Evolutionary conservation across 1,284 basidiomycete species (phyloP).

Genomic region (Austroboletus rostrupii): DNA sequence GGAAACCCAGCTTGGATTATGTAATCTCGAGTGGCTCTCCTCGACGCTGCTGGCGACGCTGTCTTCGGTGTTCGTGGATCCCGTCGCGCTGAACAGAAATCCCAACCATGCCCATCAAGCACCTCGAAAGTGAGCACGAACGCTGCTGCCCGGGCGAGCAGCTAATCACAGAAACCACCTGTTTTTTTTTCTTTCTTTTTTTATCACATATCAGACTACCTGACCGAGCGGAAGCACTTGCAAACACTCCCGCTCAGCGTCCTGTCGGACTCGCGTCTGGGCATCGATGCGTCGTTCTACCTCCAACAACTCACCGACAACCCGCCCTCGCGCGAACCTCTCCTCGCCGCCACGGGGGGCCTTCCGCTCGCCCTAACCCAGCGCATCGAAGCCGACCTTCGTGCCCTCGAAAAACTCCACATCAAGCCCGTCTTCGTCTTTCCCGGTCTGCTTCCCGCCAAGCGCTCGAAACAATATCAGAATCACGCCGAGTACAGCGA

Average conservation of each 20-base stretch:
- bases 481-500: constrained; percentile 63
- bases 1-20: constrained; percentile 19
- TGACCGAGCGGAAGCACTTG: constrained; percentile 83
- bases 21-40: constrained; percentile 21
- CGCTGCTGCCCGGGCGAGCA: not conserved
- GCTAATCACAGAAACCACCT: not conserved
- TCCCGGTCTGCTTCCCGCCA: constrained; percentile 74
- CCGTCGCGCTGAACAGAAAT: constrained; percentile 9
- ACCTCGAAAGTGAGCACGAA: constrained; percentile 45
- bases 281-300: constrained; percentile 95
- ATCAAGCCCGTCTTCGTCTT: constrained; percentile 99
- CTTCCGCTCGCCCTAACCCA: constrained; percentile 81
- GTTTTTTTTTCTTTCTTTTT: not conserved
- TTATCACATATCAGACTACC: constrained; percentile 54
- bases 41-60: constrained; percentile 18
- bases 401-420: constrained; percentile 82
- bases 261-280: constrained; percentile 89
- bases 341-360: constrained; percentile 92
- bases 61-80: constrained; percentile 13
- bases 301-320: constrained; percentile 76
- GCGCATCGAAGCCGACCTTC: constrained; percentile 89
- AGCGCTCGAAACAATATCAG: constrained; percentile 55
- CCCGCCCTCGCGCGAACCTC: constrained; percentile 78
- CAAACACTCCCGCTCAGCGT: constrained; percentile 80
- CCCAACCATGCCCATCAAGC: constrained; percentile 48